Evolutionary conservation across 345 rosid genomes (phyloP), one percentile per base, ranked within the genome.

Genomic region (Brassica rapa): DNA sequence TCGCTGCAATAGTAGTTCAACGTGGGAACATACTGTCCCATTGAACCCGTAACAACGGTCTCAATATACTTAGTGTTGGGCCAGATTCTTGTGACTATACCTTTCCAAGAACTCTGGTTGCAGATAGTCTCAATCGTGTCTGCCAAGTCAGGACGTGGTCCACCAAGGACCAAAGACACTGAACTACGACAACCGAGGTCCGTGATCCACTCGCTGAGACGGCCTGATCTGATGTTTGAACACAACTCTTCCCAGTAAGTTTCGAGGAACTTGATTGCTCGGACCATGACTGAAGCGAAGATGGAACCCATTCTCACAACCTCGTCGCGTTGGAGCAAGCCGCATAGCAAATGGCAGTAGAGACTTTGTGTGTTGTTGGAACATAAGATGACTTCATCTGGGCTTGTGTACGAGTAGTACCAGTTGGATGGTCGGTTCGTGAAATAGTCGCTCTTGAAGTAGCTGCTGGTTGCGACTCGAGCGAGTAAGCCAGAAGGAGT

Each of bases 401-500:
- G 98, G 71, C 97, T 93, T 24, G 98, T 93, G 75, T 82, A 87
- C 9, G 90, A 78, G 67, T 89, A 88, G 70, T 87, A 93, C 75
- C 89, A 81, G 82, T 93, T 93, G 10, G 87, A 86, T 14, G 94
- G 91, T 6, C 97, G 81, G 76, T 88, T 86, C 83, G 66, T 86
- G 93, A 93, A 93, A 80, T 87, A 87, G 39, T 71, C 76, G 75
- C 98, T 93, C 85, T 90, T 91, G 78, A 86, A 87, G 79, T 91
- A 93, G 86, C 97, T 93, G 29, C 97, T 93, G 7, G 93, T 81
- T 72, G 91, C 98, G 16, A 96, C 97, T 76, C 97, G 86, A 15
- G 96, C 96, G 87, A 81, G 89, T 46, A 93, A 79, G 39, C 96
- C 93, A 5, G 94, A 87, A 1, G 94, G 98, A 15, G 97, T 90